Evolutionary conservation across 192 early-diverging fungal species (phyloP).

Genomic region (Coemansia reversa): DNA sequence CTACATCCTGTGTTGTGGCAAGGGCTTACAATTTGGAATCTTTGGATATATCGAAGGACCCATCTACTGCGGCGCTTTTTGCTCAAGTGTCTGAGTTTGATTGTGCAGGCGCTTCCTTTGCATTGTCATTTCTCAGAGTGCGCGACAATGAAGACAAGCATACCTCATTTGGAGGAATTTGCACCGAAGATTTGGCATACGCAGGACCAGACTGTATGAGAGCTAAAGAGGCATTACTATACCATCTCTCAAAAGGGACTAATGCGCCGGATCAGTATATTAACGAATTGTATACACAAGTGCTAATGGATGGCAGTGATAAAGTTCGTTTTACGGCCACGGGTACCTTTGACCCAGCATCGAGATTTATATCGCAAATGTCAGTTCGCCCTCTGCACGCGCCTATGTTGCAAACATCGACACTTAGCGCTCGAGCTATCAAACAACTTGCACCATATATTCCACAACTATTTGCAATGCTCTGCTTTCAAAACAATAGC

Average conservation of each 20-base stretch:
- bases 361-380: slow-evolving; percentile 30
- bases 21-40: background rate
- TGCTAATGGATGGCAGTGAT: slow-evolving; percentile 19
- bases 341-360: slow-evolving; percentile 34
- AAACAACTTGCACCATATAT: slow-evolving; percentile 30
- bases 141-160: no score
- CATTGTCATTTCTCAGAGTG: no score
- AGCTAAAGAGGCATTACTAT: slow-evolving; percentile 36
- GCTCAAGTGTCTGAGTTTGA: no score
- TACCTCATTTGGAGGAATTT: background rate
- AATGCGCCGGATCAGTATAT: background rate
- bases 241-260: slow-evolving; percentile 1
- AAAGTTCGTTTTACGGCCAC: slow-evolving; percentile 23
- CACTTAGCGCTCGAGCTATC: slow-evolving; percentile 21
- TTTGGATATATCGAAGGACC: background rate
- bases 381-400: slow-evolving; percentile 2
- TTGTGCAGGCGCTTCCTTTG: no score
- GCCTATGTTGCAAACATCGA: slow-evolving; percentile 7
- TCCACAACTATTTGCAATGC: slow-evolving; percentile 41
- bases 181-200: background rate
- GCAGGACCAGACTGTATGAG: slow-evolving; percentile 7
- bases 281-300: slow-evolving; percentile 19
- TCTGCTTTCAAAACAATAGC: slow-evolving; percentile 9
- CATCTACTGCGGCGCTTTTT: no score
- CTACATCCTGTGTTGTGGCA: background rate